Base-by-base conservation (phyloP, 2,329 filamentous ascomycete species). In the Chalara sp. region DNA sequence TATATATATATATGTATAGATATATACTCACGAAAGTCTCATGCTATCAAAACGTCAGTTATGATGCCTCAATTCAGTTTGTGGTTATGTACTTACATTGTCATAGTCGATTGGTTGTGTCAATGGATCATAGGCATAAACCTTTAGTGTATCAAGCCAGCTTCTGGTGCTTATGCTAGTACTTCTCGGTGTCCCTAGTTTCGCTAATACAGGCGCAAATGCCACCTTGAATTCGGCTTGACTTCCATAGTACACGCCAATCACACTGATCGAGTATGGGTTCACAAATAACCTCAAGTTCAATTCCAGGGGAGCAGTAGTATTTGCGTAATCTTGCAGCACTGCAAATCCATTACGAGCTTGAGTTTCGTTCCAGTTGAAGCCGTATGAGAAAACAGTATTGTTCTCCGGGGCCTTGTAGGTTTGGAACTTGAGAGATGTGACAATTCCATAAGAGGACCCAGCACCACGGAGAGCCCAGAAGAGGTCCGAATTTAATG, bases 101-200 rank as follows among this genome's bases (percentile, higher is more conserved):
- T 8, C 8, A 37, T 37, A 37, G 35, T 37, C n/a, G n/a, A 37
- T 10, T 10, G 35, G 35, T 10, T 10, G 8, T 10, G 35, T n/a
- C 33, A 53, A 31, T 12, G 44, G 37, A 11, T 41, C 48, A 41
- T 53, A 51, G 11, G 52, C 48, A 39, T 49, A 53, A 6, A 44
- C 29, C 46, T 21, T 21, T 21, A 53, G 42, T 4, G 45, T 13
- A 42, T 53, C 52, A 6, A 53, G 13, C 52, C 52, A 53, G 4
- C 52, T 48, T 13, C 48, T 3, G n/a, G 35, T 10, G 8, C n/a
- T 37, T n/a, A 37, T n/a, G n/a, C 8, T n/a, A 37, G n/a, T n/a
- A 21, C 35, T 37, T 10, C 35, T 37, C 35, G 8, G 33, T 37
- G 4, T n/a, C 35, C 35, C 35, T 37, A 37, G 35, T 2, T 8